Evolutionary conservation across 345 rosid species (phyloP).

Genomic region (Linum lewisii): DNA sequence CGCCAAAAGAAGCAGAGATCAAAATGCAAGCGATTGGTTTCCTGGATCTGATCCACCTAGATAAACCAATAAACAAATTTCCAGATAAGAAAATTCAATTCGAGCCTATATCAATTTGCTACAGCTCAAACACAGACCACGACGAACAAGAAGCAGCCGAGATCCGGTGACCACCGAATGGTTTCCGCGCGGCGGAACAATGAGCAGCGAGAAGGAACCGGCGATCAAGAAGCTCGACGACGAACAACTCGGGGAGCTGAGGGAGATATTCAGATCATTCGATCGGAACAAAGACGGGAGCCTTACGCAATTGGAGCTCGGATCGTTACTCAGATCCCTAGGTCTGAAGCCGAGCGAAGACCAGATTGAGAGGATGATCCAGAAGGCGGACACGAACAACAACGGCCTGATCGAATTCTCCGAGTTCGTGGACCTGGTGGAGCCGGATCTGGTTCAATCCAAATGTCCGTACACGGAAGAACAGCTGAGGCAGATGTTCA

Average conservation of each 20-base stretch:
- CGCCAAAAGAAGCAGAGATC: too few relatives aligned
- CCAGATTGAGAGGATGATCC: conserved; percentile 55
- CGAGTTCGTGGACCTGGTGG: conserved; percentile 67
- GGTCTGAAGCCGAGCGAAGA: conserved; percentile 69
- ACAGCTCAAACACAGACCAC: too few relatives aligned
- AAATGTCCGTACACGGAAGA: conserved; percentile 70
- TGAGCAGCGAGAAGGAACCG: not conserved
- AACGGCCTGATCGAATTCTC: conserved; percentile 85
- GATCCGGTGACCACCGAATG: not conserved
- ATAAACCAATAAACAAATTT: too few relatives aligned
- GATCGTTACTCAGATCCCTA: conserved; percentile 72
- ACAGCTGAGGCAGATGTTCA: conserved; percentile 52
- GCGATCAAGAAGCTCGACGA: conserved; percentile 49
- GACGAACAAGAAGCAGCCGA: too few relatives aligned
- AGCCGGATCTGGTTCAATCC: conserved; percentile 28
- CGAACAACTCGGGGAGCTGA: conserved; percentile 66
- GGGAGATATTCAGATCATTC: conserved; percentile 74
- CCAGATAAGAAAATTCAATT: too few relatives aligned
- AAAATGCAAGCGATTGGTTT: too few relatives aligned
- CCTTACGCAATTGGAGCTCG: conserved; percentile 83
- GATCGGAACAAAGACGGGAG: conserved; percentile 86
- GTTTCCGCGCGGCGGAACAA: not conserved
- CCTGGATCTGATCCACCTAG: too few relatives aligned
- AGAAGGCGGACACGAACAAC: conserved; percentile 68
- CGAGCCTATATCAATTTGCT: too few relatives aligned